phyloP scores from a whole-genome alignment of 148 eudicot genomes.

The Rhododendron henanense region DNA sequence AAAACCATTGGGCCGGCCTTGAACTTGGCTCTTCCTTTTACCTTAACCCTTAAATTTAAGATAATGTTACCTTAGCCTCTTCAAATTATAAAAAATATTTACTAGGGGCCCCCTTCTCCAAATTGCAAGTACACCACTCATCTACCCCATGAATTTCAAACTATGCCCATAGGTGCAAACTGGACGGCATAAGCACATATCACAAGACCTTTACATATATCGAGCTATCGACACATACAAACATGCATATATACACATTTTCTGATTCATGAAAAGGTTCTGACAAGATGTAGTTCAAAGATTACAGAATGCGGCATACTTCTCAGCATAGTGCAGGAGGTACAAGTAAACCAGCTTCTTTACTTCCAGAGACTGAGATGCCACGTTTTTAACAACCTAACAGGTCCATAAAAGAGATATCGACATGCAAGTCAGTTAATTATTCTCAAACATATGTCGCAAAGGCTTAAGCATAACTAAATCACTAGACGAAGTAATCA shows the following conservation, averaged over 20 bases:
- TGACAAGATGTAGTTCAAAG: neutral
- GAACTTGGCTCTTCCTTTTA: neutral
- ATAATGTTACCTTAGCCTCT: neutral
- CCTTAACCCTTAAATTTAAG: neutral
- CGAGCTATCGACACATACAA: neutral
- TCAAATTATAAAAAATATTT: neutral
- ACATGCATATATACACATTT: neutral
- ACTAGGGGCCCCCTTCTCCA: neutral
- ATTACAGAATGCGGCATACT: slow-evolving; percentile 46
- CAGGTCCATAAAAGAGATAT: slow-evolving; percentile 14
- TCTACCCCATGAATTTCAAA: neutral
- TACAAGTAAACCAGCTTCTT: slow-evolving; percentile 98
- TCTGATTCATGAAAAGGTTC: neutral
- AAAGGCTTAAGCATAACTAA: neutral
- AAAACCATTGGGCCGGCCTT: no score
- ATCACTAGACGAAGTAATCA: neutral
- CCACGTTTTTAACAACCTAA: slow-evolving; percentile 98
- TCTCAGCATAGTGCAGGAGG: slow-evolving; percentile 94
- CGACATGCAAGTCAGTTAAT: slow-evolving; percentile 14
- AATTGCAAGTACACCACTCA: neutral
- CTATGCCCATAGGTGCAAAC: neutral
- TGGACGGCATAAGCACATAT: neutral
- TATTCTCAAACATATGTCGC: neutral
- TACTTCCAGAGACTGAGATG: slow-evolving; percentile 87
- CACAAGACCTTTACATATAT: neutral